Base-by-base conservation (phyloP, 306 rosid genomes). In the Lablab purpureus region DNA sequence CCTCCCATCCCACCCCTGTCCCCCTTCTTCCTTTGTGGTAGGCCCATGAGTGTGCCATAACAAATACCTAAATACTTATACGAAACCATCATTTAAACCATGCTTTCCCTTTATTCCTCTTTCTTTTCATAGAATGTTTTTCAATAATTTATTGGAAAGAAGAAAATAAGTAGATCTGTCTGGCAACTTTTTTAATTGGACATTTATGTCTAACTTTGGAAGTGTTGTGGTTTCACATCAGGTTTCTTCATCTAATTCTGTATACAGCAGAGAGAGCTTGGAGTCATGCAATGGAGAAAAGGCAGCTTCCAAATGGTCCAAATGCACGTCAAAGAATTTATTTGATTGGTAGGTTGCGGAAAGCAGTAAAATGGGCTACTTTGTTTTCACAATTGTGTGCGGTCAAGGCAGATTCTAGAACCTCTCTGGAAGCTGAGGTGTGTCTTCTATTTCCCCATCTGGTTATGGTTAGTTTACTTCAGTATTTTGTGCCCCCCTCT, bases 251-350 rank as follows among this genome's bases (percentile, higher is more conserved):
- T 71, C 41, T 93, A 76, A 84, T 91, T 82, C 96, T 96, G 63
- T 91, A 96, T 79, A 84, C 88, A 17, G 93, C 98, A 23, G 99
- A 96, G 91, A 91, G 99, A 90, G 98, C 98, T 50, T 96, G 99
- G 84, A 96, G 98, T 82, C 96, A 96, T 87, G 99, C 99, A 67
- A 93, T 96, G 99, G 99, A 96, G 85, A 96, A 96, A 79, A 93
- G 99, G 76, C 98, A 96, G 89, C 89, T 93, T 84, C 93, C 93
- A 12, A 91, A 90, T 83, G 99, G 99, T 71, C 99, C 99, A 65
- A 91, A 85, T 85, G 90, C 97, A 50, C 87, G 85, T 46, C 98
- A 96, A 46, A 89, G 94, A 1, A 90, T 93, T 80, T 96, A 96
- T 85, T 85, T 96, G 86, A 96, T 93, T 84, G 99, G 99, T 81